Conservation (phyloP, 495 filamentous ascomycete genomes). For the Talaromyces proteolyticus region DNA sequence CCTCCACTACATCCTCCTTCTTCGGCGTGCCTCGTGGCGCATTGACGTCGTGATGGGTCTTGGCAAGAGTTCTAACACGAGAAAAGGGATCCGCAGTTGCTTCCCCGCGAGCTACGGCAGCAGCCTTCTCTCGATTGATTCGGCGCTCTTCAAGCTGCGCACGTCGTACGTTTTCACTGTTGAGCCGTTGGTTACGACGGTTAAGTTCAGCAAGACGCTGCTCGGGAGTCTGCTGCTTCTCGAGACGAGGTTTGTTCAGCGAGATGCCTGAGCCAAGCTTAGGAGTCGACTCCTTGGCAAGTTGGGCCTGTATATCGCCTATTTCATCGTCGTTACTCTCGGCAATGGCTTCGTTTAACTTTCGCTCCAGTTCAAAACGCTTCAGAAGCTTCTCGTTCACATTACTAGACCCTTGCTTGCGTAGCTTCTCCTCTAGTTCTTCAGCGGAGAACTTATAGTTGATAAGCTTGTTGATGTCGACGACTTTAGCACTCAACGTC, state of each 20-base stretch:
- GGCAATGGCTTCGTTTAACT: constrained; percentile 58
- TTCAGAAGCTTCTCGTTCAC: constrained; percentile 56
- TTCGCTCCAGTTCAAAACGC: constrained; percentile 53
- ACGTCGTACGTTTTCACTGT: constrained; percentile 74
- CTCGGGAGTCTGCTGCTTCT: constrained; percentile 49
- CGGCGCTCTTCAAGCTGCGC: constrained; percentile 76
- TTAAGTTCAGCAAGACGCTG: constrained; percentile 75
- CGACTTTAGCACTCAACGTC: constrained; percentile 62
- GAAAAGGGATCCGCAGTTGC: constrained; percentile 49
- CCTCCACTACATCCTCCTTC: constrained; percentile 24
- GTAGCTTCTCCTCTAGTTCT: constrained; percentile 72
- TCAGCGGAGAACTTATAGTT: constrained; percentile 72
- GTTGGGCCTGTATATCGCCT: constrained; percentile 55
- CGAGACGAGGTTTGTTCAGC: constrained; percentile 36
- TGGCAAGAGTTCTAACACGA: constrained; percentile 55
- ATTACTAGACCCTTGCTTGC: constrained; percentile 56
- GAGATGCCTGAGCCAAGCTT: constrained; percentile 64
- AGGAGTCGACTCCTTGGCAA: constrained; percentile 61
- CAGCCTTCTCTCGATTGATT: constrained; percentile 51
- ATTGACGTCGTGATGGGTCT: constrained; percentile 54
- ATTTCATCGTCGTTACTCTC: constrained; percentile 55
- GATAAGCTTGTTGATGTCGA: constrained; percentile 73
- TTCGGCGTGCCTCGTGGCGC: constrained; percentile 15
- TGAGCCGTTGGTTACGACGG: constrained; percentile 68
- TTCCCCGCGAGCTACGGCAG: constrained; percentile 50